Percentiles rank a stretch among this genome's conserved stretches.
These are phyloP conservation scores for Aristolochia contorta DNA, from an alignment of 164 flowering plant species.

Conservation along the genomic window DNA sequence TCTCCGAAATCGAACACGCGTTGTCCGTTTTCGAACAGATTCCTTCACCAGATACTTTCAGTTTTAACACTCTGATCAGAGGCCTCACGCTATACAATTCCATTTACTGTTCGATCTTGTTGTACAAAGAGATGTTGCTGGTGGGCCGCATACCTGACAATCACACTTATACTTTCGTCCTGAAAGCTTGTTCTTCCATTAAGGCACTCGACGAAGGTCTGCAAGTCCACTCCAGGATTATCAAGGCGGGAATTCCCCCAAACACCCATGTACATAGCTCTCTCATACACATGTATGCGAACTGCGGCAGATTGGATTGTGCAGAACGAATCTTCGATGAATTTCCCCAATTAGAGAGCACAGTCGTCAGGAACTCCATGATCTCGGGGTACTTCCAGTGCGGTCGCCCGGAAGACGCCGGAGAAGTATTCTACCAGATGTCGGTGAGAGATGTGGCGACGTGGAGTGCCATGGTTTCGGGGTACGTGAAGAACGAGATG, in stretches of 20 bases:
- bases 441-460: conserved; percentile 21
- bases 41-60: conserved; percentile 19
- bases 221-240: conserved; percentile 22
- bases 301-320: conserved; percentile 7
- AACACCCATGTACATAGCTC: conserved; percentile 23
- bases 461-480: conserved; percentile 39
- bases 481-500: conserved; percentile 22
- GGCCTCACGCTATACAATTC: conserved; percentile 12
- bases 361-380: conserved; percentile 24
- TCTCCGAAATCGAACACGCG: conserved; percentile 15
- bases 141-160: conserved; percentile 18
- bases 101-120: conserved; percentile 13
- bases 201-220: conserved; percentile 21
- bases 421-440: conserved; percentile 23
- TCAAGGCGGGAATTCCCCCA: conserved; percentile 17
- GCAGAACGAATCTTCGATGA: conserved; percentile 17
- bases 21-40: conserved; percentile 14
- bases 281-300: conserved; percentile 26
- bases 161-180: conserved; percentile 25
- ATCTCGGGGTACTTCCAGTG: conserved; percentile 22
- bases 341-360: conserved; percentile 12
- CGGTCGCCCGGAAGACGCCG: conserved; percentile 20
- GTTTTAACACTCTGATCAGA: conserved; percentile 34
- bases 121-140: conserved; percentile 17
- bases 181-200: conserved; percentile 27